phyloP scores from a whole-genome alignment of 2,329 filamentous ascomycete species.

The Claviceps spartinae region DNA sequence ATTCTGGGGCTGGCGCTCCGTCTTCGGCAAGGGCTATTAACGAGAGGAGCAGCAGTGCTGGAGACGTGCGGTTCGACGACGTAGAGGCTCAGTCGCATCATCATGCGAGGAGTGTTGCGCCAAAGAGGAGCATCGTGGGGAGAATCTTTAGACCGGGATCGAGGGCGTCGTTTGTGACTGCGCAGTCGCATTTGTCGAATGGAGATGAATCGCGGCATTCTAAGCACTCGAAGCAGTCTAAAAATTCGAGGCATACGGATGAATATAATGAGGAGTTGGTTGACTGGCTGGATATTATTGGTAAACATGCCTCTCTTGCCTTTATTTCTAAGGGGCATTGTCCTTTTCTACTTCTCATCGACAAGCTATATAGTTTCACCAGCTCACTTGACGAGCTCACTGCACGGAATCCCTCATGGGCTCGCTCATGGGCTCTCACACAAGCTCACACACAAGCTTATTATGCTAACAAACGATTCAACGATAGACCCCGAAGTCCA shows the following conservation, averaged over 20 bases:
- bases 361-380: background rate
- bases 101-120: slow-evolving; percentile 1
- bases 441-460: too few species aligned
- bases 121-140: slow-evolving; percentile 4
- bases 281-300: slow-evolving; percentile 27
- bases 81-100: background rate
- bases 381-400: background rate
- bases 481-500: slow-evolving; percentile 64
- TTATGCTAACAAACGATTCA: too few species aligned
- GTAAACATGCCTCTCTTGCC: slow-evolving; percentile 11
- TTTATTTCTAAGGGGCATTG: background rate
- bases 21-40: slow-evolving; percentile 10
- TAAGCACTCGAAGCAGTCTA: too few species aligned
- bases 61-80: background rate
- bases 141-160: slow-evolving; percentile 2
- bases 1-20: slow-evolving; percentile 12
- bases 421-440: too few species aligned
- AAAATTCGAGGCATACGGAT: slow-evolving; percentile 11
- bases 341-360: background rate
- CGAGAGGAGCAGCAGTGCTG: slow-evolving; percentile 1
- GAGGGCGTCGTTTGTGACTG: background rate
- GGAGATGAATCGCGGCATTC: slow-evolving; percentile 1
- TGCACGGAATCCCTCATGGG: too few species aligned
- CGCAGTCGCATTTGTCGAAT: slow-evolving; percentile 1
- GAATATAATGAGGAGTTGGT: slow-evolving; percentile 27